Evolutionary conservation across 1,139 yeast species (phyloP), one percentile per base, ranked within the genome.

Genomic region (Spathaspora sp.): DNA sequence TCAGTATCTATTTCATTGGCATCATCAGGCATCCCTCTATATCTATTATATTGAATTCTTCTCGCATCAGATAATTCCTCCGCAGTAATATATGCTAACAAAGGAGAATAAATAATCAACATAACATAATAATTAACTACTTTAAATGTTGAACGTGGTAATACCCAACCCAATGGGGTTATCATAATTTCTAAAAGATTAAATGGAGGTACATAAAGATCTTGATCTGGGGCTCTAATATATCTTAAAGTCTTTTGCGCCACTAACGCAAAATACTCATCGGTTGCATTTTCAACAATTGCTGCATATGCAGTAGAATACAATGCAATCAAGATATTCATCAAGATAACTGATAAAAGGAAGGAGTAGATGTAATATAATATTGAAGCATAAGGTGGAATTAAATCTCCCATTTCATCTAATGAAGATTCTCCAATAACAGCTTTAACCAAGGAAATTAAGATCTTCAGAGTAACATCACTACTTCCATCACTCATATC

Each of bases 401-500:
- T 91, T 60, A 89, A 82, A 46, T 78, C 69, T 41, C 81, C 82
- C 56, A 88, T 84, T 45, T 85, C 83, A 36, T 74, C 81, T 58
- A 88, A 87, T 47, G 85, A 82, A 1, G 93, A 87, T 4, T 80
- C 83, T 9, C 90, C 89, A 54, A 89, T 72, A 6, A 88, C 79
- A 0, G 95, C 85, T 50, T 85, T 80, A 37, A 86, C 72, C 67
- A 89, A 75, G 26, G 86, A 83, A 16, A 81, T 69, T 42, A 89
- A 65, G 41, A 89, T 84, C 41, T 80, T 73, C 37, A 70, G 67
- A 1, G 96, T 86, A 34, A 88, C 86, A 55, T 89, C 95, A 51
- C 84, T 74, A 49, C 79, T 80, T 52, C 96, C 96, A 63, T 89
- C 97, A 7, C 95, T 86, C 27, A 89, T 86, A 65, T 89, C 97